A percentile compares a stretch with the other conserved stretches of the same genome.
Evolutionary conservation across 306 rosid species (phyloP).

Genomic region (Neltuma alba): DNA sequence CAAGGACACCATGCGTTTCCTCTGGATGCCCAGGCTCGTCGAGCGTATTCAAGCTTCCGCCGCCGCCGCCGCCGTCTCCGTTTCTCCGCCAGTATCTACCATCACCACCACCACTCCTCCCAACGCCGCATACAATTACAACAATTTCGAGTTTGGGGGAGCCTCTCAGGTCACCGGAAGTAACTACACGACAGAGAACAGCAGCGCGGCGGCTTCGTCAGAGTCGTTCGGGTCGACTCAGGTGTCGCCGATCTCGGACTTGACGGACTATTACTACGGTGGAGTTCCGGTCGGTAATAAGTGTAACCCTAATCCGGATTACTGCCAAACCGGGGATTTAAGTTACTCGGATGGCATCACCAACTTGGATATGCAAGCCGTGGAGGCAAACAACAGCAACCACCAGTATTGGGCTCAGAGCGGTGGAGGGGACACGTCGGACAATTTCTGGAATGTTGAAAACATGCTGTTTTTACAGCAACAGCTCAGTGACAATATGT

Average conservation of each 20-base stretch:
- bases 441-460: conserved; percentile 69
- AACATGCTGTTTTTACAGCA: conserved; percentile 70
- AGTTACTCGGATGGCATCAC: conserved; percentile 42
- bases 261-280: conserved; percentile 48
- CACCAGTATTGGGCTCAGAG: conserved; percentile 49
- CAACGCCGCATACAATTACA: not conserved
- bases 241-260: conserved; percentile 62
- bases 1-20: conserved; percentile 92
- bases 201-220: conserved; percentile 63
- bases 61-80: not conserved
- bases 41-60: conserved; percentile 89
- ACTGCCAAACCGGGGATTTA: conserved; percentile 42
- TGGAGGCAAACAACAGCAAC: conserved; percentile 46
- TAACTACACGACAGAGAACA: conserved; percentile 64
- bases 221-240: conserved; percentile 77
- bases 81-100: conserved; percentile 9
- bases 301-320: conserved; percentile 37
- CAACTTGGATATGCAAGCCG: conserved; percentile 47
- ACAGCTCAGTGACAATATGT: conserved; percentile 53
- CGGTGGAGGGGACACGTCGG: conserved; percentile 64
- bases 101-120: conserved; percentile 5
- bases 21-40: conserved; percentile 93
- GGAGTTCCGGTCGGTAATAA: conserved; percentile 28
- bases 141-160: conserved; percentile 29
- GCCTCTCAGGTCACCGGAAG: conserved; percentile 42